phyloP scores from a whole-genome alignment of 2,329 filamentous ascomycete genomes.

The Drechslera avenae region DNA sequence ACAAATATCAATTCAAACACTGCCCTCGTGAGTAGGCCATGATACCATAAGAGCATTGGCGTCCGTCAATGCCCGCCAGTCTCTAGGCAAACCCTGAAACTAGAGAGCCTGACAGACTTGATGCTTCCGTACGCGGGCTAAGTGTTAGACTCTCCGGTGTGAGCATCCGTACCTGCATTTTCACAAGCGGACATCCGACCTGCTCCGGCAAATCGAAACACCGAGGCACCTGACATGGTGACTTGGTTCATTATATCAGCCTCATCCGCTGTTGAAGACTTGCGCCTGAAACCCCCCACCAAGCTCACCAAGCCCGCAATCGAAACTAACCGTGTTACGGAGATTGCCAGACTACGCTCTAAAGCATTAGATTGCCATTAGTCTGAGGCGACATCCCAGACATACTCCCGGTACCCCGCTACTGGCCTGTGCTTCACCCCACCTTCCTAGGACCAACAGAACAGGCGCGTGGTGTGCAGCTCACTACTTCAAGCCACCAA shows the following conservation, averaged over 20 bases:
- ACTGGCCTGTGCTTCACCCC: constrained; percentile 34
- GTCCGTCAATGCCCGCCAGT: no score
- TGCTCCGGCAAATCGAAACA: constrained; percentile 5
- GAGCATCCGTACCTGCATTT: constrained; percentile 13
- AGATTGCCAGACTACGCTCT: not conserved
- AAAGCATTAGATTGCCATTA: constrained; percentile 9
- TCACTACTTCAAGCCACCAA: constrained; percentile 27
- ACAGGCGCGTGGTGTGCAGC: constrained; percentile 37
- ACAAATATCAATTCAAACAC: no score
- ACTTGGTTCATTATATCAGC: not conserved
- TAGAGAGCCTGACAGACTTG: no score
- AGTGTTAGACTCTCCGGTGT: not conserved
- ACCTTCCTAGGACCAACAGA: constrained; percentile 35
- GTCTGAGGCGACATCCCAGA: constrained; percentile 17
- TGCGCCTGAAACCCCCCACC: not conserved
- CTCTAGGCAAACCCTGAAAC: not conserved
- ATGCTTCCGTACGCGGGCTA: constrained; percentile 1
- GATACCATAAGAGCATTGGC: no score
- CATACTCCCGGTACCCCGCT: constrained; percentile 29
- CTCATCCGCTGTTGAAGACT: not conserved
- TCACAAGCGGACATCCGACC: constrained; percentile 6
- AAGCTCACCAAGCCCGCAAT: constrained; percentile 5
- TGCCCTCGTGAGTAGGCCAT: no score
- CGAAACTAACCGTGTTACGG: constrained; percentile 9
- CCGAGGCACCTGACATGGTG: constrained; percentile 3